Percentiles rank a stretch among this genome's conserved stretches.
These are phyloP conservation scores for Allantophomopsis lycopodina DNA, from an alignment of 2,329 filamentous ascomycete genomes.

Conservation along the genomic window DNA sequence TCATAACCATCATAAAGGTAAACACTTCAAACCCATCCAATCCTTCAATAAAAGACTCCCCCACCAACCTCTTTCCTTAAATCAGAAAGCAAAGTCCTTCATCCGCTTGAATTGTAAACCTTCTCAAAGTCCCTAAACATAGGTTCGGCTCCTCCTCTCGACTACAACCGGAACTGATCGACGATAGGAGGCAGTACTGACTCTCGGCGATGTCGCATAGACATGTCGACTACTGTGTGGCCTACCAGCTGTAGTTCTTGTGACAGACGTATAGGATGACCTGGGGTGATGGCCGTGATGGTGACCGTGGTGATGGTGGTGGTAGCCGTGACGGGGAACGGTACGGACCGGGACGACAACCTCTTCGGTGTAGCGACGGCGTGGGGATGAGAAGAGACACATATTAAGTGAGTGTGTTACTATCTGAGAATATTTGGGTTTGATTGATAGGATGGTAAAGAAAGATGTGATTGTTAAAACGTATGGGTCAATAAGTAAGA, in stretches of 20 bases:
- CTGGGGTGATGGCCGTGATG: conserved; percentile 5
- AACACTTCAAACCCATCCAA: too few species aligned
- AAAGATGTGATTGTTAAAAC: too few species aligned
- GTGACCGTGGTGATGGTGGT: conserved; percentile 8
- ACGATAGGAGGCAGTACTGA: conserved; percentile 13
- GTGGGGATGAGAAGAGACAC: conserved; percentile 8
- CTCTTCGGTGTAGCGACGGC: conserved; percentile 12
- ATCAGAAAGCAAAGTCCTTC: too few species aligned
- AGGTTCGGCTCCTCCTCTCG: conserved; percentile 6
- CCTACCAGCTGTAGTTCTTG: conserved; percentile 8
- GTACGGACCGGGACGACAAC: conserved; percentile 13
- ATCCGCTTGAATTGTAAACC: not conserved
- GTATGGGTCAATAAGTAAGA: too few species aligned
- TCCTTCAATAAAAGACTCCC: too few species aligned
- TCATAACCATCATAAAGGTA: too few species aligned
- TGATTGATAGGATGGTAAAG: too few species aligned
- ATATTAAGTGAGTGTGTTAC: not conserved
- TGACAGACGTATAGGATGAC: conserved; percentile 13
- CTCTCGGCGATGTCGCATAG: conserved; percentile 6
- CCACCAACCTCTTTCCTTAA: too few species aligned
- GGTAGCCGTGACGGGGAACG: conserved; percentile 11
- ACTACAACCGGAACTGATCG: conserved; percentile 11
- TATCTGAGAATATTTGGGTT: too few species aligned
- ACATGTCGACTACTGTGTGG: conserved; percentile 7
- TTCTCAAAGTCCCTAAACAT: not conserved